Evolutionary conservation across 441 rosid species (phyloP), one percentile per base, ranked within the genome.

Genomic region (Pelargonium australe): DNA sequence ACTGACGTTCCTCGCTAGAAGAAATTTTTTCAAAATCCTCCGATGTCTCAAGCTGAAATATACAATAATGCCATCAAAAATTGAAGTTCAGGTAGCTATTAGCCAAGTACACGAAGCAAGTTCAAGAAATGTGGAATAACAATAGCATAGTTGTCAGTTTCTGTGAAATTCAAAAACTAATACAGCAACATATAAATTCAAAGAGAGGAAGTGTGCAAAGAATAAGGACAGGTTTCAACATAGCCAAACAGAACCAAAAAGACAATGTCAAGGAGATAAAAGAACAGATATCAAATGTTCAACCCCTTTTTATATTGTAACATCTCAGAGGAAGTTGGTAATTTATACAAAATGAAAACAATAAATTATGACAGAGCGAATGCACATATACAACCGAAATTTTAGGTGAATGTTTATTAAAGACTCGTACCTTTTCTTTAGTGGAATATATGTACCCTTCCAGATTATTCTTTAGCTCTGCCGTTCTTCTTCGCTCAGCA

Each of bases 361-460:
- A 63, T 28, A n/a, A 53, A 13, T 13, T 44, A 45, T 43, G 31
- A 17, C 57, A 63, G 44, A 16, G 12, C 12, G 2, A 34, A 61
- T 67, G 44, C 13, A 71, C 13, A 43, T 69, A 9, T 49, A 45
- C 1, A 67, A 25, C 34, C 40, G 61, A 77, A 68, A n/a, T 45
- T 74, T 79, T 9, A 63, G 65, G 65, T 31, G 11, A 31, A 11
- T 14, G 40, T 13, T 63, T 31, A 11, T 31, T 51, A 73, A 57
- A 44, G 76, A 69, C 63, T 55, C 74, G 62, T 20, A 93, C 99
- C 96, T 92, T 87, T 75, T 95, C 99, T 86, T 95, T 95, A n/a
- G 97, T 92, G 51, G 95, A 86, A 81, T 95, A 95, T 74, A 95
- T 88, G 75, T 95, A 95, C 61, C 88, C 88, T 79, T 95, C 99